Percentiles rank a stretch among this genome's conserved stretches.
Evolutionary conservation across 441 rosid species (phyloP).

Genomic region (Gossypium aridum): DNA sequence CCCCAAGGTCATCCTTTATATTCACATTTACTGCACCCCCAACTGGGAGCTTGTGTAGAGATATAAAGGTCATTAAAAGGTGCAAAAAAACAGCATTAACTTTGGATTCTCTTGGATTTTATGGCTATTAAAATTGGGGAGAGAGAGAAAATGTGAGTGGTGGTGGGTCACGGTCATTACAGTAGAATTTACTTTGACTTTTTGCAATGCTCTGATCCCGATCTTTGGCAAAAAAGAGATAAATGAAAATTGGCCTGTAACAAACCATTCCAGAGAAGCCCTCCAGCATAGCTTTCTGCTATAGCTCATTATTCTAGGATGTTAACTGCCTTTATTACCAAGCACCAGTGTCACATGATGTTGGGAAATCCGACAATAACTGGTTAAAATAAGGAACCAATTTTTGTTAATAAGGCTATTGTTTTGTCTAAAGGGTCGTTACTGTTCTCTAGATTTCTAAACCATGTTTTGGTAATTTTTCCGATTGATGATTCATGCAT

Average conservation of each 20-base stretch:
- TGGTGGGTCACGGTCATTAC: slow-evolving; percentile 5
- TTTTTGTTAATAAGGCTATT: not conserved
- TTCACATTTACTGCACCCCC: not conserved
- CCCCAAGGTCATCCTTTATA: not conserved
- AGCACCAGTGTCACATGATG: not conserved
- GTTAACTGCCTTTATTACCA: slow-evolving; percentile 6
- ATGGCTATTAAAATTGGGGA: not conserved
- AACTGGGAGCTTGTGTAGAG: not conserved
- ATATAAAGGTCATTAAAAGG: not conserved
- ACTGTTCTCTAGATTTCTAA: too few species aligned
- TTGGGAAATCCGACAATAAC: not conserved
- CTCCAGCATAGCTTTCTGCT: not conserved
- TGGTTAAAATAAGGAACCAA: not conserved
- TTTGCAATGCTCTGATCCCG: slow-evolving; percentile 5
- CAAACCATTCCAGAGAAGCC: not conserved
- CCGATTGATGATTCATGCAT: not conserved
- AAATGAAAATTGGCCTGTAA: not conserved
- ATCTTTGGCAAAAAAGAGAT: slow-evolving; percentile 7
- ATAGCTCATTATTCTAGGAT: slow-evolving; percentile 2
- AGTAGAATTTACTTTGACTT: slow-evolving; percentile 9
- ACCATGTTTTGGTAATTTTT: not conserved
- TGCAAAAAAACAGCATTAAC: not conserved
- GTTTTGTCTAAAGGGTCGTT: slow-evolving; percentile 1
- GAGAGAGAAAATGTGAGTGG: not conserved
- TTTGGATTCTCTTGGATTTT: slow-evolving; percentile 8